Percentiles rank a stretch among this genome's conserved stretches.
These are phyloP conservation scores for Boletus speciosus DNA, from an alignment of 768 basidiomycete species.

Conservation along the genomic window DNA sequence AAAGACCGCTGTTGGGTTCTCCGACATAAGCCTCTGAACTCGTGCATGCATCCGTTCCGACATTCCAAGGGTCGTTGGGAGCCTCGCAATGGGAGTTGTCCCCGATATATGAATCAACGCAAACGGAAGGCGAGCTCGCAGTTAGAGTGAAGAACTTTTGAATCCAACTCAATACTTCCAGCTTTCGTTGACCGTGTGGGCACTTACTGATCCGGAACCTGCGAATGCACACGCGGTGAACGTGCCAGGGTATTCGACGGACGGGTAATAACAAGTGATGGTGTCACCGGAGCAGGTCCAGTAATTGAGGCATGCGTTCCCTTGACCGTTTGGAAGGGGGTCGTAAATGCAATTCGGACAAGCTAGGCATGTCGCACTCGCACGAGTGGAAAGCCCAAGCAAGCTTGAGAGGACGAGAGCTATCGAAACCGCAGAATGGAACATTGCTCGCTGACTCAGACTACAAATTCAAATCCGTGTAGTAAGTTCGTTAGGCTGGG, in stretches of 20 bases:
- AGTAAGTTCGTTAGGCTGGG: background rate
- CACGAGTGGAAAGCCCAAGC: background rate
- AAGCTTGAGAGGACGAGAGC: background rate
- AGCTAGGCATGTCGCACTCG: background rate
- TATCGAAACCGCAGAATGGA: background rate
- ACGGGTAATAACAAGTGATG: constrained; percentile 12
- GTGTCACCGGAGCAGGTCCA: constrained; percentile 7
- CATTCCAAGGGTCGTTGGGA: constrained; percentile 7
- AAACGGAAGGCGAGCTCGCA: constrained; percentile 2
- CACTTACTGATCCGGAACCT: background rate
- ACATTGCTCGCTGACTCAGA: background rate
- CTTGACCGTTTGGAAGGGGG: background rate
- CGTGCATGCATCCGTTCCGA: background rate
- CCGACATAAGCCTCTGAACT: constrained; percentile 7
- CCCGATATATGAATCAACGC: background rate
- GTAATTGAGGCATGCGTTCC: constrained; percentile 4
- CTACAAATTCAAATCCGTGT: background rate
- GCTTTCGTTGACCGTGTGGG: background rate
- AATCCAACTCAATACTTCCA: background rate
- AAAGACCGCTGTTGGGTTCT: background rate
- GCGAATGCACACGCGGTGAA: constrained; percentile 6
- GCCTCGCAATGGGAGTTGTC: no score
- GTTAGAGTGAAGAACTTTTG: background rate
- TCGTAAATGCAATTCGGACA: constrained; percentile 4
- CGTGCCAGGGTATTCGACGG: constrained; percentile 8